Conservation (phyloP, 176 grass and related monocot genomes). For the Zoysia pacifica region DNA sequence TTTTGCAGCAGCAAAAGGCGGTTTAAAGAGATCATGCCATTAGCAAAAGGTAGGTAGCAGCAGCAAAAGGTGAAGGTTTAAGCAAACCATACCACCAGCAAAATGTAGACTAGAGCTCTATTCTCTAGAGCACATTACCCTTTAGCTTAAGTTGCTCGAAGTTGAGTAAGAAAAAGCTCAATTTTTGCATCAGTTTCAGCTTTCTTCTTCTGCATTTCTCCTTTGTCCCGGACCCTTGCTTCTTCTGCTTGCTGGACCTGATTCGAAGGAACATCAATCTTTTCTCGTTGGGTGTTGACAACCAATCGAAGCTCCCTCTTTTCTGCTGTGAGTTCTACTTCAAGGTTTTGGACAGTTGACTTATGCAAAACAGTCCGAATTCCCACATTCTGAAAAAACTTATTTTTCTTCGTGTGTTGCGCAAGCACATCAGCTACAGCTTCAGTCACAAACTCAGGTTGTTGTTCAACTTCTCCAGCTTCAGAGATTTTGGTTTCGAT, state of each 20-base stretch:
- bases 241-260: neutral
- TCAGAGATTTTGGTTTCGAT: neutral
- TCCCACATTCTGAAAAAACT: neutral
- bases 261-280: neutral
- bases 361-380: neutral
- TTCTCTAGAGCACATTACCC: no score
- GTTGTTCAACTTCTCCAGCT: neutral
- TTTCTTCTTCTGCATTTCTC: constrained; percentile 1
- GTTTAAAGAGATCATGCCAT: no score
- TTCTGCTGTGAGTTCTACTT: neutral
- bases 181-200: neutral
- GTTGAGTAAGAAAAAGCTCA: neutral
- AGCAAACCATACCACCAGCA: no score
- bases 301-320: neutral
- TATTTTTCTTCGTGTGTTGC: neutral
- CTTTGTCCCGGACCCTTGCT: neutral
- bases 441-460: neutral
- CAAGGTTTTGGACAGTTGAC: neutral
- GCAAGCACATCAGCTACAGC: neutral
- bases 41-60: no score
- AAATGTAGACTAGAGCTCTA: no score
- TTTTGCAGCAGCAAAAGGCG: no score
- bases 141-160: neutral
- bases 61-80: no score
- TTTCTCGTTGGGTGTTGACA: neutral